Conservation (phyloP, 73 alveolate species). For the Diophrys appendiculata region DNA sequence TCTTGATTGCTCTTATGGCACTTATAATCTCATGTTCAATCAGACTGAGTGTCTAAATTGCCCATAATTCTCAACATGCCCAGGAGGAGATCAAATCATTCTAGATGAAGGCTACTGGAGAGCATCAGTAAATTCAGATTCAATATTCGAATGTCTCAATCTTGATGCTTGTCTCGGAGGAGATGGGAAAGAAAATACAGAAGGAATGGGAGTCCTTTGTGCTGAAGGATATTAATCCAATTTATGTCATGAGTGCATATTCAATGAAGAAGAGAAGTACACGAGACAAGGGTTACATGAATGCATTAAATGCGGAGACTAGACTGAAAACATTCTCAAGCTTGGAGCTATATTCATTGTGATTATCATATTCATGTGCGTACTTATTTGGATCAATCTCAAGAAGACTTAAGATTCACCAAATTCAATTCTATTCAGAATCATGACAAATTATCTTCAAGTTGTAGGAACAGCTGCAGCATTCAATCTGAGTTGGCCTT, state of each 20-base stretch:
- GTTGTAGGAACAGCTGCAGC: no score
- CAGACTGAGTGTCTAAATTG: conserved; percentile 32
- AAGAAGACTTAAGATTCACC: conserved; percentile 1
- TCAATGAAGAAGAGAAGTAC: neutral
- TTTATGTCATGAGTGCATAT: neutral
- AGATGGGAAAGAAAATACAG: neutral
- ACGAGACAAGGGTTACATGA: neutral
- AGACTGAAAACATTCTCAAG: neutral
- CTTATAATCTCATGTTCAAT: conserved; percentile 18
- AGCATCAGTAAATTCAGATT: conserved; percentile 11
- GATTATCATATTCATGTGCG: neutral
- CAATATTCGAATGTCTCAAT: conserved; percentile 40
- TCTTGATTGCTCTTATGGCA: conserved; percentile 36
- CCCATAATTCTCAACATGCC: conserved; percentile 53
- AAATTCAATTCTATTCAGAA: conserved; percentile 8
- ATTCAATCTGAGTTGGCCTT: no score
- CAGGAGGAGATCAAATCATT: conserved; percentile 29
- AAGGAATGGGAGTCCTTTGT: conserved; percentile 6
- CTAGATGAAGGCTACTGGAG: conserved; percentile 60
- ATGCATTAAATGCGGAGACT: neutral
- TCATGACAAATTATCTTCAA: conserved; percentile 20
- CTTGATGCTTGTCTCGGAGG: conserved; percentile 47
- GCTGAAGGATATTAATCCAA: neutral
- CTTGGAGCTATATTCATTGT: conserved; percentile 3
- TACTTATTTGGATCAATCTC: conserved; percentile 7